Percentiles rank a stretch among this genome's conserved stretches.
Evolutionary conservation across 2,329 filamentous ascomycete genomes (phyloP).

Genomic region (Diaporthe nobilis): DNA sequence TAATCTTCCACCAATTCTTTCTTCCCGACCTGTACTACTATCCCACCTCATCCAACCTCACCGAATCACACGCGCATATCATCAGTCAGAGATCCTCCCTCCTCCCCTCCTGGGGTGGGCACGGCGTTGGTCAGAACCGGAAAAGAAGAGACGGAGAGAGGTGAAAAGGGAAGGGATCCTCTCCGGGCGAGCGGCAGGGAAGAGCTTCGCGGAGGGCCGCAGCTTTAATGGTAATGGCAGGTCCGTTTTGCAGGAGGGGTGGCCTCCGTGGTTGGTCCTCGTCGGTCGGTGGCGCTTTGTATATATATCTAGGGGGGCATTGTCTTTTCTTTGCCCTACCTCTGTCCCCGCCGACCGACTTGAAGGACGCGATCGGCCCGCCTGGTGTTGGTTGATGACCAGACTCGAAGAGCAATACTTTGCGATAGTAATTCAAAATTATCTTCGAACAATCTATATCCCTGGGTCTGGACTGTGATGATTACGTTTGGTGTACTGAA

Average conservation of each 20-base stretch:
- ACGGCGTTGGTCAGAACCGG: slow-evolving; percentile 28
- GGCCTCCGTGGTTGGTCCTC: not conserved
- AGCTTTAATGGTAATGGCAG: slow-evolving; percentile 29
- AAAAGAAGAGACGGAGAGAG: not conserved
- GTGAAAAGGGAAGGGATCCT: not conserved
- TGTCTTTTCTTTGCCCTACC: not conserved
- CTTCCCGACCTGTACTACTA: slow-evolving; percentile 27
- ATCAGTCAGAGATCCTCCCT: slow-evolving; percentile 6
- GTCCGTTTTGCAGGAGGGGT: slow-evolving; percentile 3
- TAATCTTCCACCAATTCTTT: slow-evolving; percentile 11
- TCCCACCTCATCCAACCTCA: slow-evolving; percentile 3
- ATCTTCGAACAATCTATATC: not conserved
- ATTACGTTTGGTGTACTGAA: not conserved
- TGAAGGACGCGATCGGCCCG: slow-evolving; percentile 27
- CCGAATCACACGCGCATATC: slow-evolving; percentile 16
- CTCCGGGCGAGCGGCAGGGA: not conserved
- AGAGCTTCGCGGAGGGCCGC: slow-evolving; percentile 23
- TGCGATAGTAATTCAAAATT: slow-evolving; percentile 15
- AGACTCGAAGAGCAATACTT: slow-evolving; percentile 21
- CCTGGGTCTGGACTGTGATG: not conserved
- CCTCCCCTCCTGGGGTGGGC: not conserved
- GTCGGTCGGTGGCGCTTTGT: slow-evolving; percentile 14
- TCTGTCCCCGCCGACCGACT: not conserved
- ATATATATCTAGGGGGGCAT: not conserved
- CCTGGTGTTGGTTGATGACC: slow-evolving; percentile 4